Base-by-base conservation (phyloP, 73 alveolate genomes). In the Stentor roeselii region DNA sequence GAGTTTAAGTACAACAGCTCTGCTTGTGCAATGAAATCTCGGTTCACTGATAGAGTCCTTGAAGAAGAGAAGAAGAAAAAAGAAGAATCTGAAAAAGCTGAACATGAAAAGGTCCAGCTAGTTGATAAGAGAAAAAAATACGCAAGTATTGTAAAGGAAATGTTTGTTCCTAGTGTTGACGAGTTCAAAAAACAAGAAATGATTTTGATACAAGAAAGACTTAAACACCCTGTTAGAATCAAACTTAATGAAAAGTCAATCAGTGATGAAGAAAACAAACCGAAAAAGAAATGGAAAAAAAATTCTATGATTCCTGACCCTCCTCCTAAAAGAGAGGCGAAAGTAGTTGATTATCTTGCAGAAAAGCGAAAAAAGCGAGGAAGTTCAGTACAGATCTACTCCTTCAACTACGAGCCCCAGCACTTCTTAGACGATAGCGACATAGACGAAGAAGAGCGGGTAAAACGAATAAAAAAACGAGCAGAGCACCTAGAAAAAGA, bases 391-490 rank as follows among this genome's bases (percentile, higher is more conserved):
- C 30, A 50, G 21, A 50, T 50, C 21, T 21, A 50, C 21, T 50
- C 67, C 6, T 11, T 6, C 6, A 6, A 50, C 67, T 11, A 11
- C 67, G 21, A 50, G 30, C 21, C 30, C 30, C 30, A 50, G 21
- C 6, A 50, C 21, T 11, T 50, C 6, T 50, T 50, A 50, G 21
- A 50, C 67, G 67, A 50, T 21, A 50, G 67, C 67, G 6, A 6
- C 21, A 50, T 50, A 11, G 67, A 50, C 21, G 21, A 50, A 6
- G 21, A 21, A 80, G 87, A 89, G 59, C 83, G 87, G 82, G 80
- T 89, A 39, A 84, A 78, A 15, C 75, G 78, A 50, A 6, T 50
- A 11, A 50, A 50, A 50, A 50, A 50, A 50, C 6, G 21, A 50
- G 67, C 67, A 21, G 30, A 50, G 6, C 21, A 11, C 30, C 67